These are phyloP conservation scores for Lasiosphaeria ovina DNA, from an alignment of 495 filamentous ascomycete genomes.

Conservation along the genomic window DNA sequence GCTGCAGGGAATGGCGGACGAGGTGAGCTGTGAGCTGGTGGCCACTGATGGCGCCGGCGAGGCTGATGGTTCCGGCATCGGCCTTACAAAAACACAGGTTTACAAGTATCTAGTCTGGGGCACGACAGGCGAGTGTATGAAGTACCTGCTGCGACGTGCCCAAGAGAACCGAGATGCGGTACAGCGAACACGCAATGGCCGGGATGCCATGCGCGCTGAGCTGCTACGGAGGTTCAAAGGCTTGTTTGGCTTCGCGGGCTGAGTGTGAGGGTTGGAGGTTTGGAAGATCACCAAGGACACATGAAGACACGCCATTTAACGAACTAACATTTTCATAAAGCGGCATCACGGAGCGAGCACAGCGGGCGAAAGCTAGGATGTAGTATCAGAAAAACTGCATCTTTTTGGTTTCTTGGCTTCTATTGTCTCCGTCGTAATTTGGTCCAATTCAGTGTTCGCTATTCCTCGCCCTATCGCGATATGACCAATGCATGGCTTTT, in stretches of 20 bases:
- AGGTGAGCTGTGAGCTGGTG: slow-evolving; percentile 81
- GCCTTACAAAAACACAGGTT: slow-evolving; percentile 51
- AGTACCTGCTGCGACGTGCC: slow-evolving; percentile 80
- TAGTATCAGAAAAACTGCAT: no score
- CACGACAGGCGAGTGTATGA: slow-evolving; percentile 87
- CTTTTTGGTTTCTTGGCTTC: no score
- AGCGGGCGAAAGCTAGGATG: no score
- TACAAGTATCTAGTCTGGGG: slow-evolving; percentile 96
- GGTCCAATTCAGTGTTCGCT: no score
- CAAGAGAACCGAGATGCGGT: slow-evolving; percentile 92
- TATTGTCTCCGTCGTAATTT: no score
- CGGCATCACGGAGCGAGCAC: no score
- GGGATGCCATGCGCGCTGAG: slow-evolving; percentile 71
- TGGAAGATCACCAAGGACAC: background rate
- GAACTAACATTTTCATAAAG: no score
- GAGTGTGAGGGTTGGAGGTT: background rate
- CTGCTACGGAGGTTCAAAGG: slow-evolving; percentile 58
- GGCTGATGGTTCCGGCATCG: background rate
- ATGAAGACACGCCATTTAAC: no score
- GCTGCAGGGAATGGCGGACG: slow-evolving; percentile 96
- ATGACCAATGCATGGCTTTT: no score
- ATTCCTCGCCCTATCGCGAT: no score
- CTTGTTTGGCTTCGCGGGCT: slow-evolving; percentile 36
- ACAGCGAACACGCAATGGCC: slow-evolving; percentile 68
- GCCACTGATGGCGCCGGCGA: slow-evolving; percentile 24